Evolutionary conservation across 148 eudicot species (phyloP), one percentile per base, ranked within the genome.

Genomic region (Amaranthus cruentus): DNA sequence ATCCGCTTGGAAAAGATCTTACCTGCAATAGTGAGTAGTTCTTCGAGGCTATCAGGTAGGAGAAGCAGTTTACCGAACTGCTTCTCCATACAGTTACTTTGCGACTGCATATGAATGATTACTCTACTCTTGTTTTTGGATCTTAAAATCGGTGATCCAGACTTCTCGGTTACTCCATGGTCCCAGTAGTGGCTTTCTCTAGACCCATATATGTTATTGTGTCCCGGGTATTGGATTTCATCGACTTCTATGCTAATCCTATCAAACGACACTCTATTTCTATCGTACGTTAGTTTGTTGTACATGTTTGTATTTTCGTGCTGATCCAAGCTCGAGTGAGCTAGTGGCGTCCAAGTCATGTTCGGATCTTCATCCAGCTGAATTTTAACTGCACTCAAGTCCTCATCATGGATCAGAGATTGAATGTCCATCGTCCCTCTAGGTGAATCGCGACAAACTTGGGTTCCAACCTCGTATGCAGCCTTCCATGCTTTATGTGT

Each of bases 1-100:
- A 28, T 28, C 38, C 38, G 38, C 38, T 28, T 28, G 38, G 48
- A 75, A 55, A 51, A 59, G 66, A 63, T 58, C 86, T 78, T 94
- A 89, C 98, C 96, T 70, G 90, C 87, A 78, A 85, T 77, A 68
- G 48, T 76, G 60, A 89, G 76, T 50, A 94, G 84, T 66, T 87
- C 93, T 70, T 84, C 89, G 61, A 91, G 58, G 6, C 86, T 87
- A 74, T 91, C 87, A 77, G 97, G 97, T 74, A 94, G 84, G 62
- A 77, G 57, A 44, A 91, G 85, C 68, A 91, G 75, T 82, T 90
- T 94, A 59, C 79, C 78, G 48, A 77, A 75, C 73, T 77, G 86
- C 72, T 83, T 75, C 73, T 65, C 58, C 43, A 21, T 42, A 59
- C 63, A 47, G 10, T 66, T 70, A 59, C 80, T 61, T 54, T 79